These are phyloP conservation scores for Aspergillus mulundensis DNA, from an alignment of 495 filamentous ascomycete genomes.

Conservation along the genomic window DNA sequence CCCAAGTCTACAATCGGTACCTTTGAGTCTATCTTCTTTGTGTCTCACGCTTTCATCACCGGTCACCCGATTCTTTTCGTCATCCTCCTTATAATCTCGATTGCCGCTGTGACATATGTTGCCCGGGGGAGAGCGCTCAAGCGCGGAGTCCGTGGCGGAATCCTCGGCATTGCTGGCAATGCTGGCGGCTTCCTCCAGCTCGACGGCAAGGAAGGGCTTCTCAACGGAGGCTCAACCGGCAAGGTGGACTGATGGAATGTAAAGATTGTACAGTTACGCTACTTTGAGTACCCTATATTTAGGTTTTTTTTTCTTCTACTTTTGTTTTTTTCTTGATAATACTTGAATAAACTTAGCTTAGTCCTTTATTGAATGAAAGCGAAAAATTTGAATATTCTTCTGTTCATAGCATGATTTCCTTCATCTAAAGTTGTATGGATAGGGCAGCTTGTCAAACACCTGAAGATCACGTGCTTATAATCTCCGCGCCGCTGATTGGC, in stretches of 20 bases:
- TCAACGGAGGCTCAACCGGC: constrained; percentile 54
- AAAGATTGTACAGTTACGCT: constrained; percentile 37
- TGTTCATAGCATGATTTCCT: too few relatives aligned
- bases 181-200: constrained; percentile 68
- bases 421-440: too few relatives aligned
- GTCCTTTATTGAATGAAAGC: background rate
- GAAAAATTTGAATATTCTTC: background rate
- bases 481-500: constrained; percentile 28
- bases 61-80: constrained; percentile 71
- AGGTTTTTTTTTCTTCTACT: constrained; percentile 26
- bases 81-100: constrained; percentile 52
- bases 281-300: constrained; percentile 29
- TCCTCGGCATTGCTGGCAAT: constrained; percentile 53
- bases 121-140: constrained; percentile 32
- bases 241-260: constrained; percentile 68
- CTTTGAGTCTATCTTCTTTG: constrained; percentile 75
- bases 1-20: constrained; percentile 80
- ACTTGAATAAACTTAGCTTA: background rate
- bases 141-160: constrained; percentile 39
- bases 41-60: constrained; percentile 59
- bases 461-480: constrained; percentile 20
- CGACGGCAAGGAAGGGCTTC: constrained; percentile 72
- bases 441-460: too few relatives aligned
- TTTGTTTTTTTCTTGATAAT: constrained; percentile 16
- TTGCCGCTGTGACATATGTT: constrained; percentile 28